Evolutionary conservation across 2,329 filamentous ascomycete species (phyloP).

Genomic region (Metarhizium sp.): DNA sequence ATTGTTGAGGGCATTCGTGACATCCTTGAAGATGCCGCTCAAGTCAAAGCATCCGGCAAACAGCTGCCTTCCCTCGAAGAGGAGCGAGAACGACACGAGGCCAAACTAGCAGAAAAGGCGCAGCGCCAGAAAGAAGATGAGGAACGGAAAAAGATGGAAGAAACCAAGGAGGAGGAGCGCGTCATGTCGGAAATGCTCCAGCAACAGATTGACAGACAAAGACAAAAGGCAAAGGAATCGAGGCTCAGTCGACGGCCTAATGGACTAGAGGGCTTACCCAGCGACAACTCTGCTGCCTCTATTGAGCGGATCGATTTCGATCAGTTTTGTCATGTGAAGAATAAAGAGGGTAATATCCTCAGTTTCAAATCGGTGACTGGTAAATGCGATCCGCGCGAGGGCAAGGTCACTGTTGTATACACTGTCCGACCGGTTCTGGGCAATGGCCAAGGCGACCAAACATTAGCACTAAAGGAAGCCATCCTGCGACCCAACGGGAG

Average conservation of each 20-base stretch:
- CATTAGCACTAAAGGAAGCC: conserved; percentile 67
- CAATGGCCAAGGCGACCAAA: conserved; percentile 45
- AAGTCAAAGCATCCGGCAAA: conserved; percentile 63
- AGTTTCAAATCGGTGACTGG: conserved; percentile 63
- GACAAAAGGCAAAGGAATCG: conserved; percentile 53
- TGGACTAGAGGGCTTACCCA: conserved; percentile 18
- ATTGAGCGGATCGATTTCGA: conserved; percentile 50
- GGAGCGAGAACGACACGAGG: conserved; percentile 76
- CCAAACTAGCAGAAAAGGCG: conserved; percentile 53
- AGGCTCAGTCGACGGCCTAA: conserved; percentile 49
- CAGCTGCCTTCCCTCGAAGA: conserved; percentile 81
- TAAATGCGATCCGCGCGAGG: conserved; percentile 55
- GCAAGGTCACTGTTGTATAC: conserved; percentile 58
- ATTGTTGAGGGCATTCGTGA: conserved; percentile 62
- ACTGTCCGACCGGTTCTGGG: conserved; percentile 60
- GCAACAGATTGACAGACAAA: conserved; percentile 60
- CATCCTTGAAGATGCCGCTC: conserved; percentile 78
- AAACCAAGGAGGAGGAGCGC: conserved; percentile 59
- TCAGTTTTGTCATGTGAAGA: conserved; percentile 52
- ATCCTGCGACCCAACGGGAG: conserved; percentile 47
- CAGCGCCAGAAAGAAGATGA: conserved; percentile 45
- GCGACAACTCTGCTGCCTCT: conserved; percentile 17
- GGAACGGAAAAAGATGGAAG: conserved; percentile 43
- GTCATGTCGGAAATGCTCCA: conserved; percentile 62
- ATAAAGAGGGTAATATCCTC: conserved; percentile 53